A percentile compares a stretch with the other conserved stretches of the same genome.
Conservation (phyloP, 2,329 filamentous ascomycete species). For the Pseudogymnoascus sp. region DNA sequence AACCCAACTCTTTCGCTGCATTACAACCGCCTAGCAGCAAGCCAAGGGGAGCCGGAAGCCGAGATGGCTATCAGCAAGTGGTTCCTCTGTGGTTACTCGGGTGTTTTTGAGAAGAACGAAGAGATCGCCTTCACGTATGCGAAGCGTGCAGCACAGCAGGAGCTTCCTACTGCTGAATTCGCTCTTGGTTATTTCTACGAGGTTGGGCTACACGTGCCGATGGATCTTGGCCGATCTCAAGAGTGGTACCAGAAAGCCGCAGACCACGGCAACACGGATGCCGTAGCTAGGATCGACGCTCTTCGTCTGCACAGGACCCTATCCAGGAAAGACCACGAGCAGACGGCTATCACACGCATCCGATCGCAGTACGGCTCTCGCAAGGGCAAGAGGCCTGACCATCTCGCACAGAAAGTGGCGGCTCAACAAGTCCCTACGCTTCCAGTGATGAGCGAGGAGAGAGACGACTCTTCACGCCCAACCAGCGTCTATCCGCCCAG, state of each 20-base stretch:
- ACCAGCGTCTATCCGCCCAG: not conserved
- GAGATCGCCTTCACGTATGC: constrained; percentile 88
- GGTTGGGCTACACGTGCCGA: constrained; percentile 85
- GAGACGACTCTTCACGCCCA: constrained; percentile 14
- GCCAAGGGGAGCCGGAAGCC: constrained; percentile 86
- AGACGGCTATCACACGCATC: constrained; percentile 79
- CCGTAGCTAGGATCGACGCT: constrained; percentile 70
- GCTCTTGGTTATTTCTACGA: constrained; percentile 97
- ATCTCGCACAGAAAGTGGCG: constrained; percentile 40
- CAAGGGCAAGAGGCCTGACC: constrained; percentile 50
- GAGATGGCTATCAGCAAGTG: constrained; percentile 96
- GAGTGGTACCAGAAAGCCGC: constrained; percentile 88
- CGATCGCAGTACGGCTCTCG: constrained; percentile 70
- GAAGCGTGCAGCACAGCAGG: constrained; percentile 70
- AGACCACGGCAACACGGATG: constrained; percentile 86
- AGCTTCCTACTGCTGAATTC: constrained; percentile 86
- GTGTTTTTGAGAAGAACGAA: constrained; percentile 90
- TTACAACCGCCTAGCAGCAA: constrained; percentile 87
- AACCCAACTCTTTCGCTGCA: constrained; percentile 87
- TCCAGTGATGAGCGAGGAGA: constrained; percentile 23
- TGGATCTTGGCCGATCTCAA: constrained; percentile 71
- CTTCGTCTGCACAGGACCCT: constrained; percentile 75
- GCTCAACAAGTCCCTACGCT: constrained; percentile 22
- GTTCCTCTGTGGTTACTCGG: constrained; percentile 94
- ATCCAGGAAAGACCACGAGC: constrained; percentile 87